A percentile compares a stretch with the other conserved stretches of the same genome.
Conservation (phyloP, 1,284 basidiomycete species). For the Ceratobasidium sp. region DNA sequence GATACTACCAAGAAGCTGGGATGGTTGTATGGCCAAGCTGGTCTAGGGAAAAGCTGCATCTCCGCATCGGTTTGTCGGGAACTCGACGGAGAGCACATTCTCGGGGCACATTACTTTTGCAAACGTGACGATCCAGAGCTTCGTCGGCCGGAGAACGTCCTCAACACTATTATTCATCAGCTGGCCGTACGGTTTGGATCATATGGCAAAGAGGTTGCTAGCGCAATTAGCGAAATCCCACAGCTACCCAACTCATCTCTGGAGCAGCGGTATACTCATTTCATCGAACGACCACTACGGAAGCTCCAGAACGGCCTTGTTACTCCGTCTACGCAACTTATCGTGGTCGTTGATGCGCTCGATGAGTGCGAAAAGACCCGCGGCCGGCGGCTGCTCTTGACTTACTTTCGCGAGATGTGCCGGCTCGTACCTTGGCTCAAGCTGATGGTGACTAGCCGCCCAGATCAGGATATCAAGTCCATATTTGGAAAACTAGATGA, state of each 20-base stretch:
- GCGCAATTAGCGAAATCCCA: neutral
- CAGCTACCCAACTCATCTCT: slow-evolving; percentile 8
- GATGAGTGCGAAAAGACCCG: slow-evolving; percentile 18
- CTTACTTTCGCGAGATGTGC: slow-evolving; percentile 1
- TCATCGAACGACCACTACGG: slow-evolving; percentile 1
- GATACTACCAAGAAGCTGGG: neutral
- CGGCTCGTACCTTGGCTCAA: slow-evolving; percentile 7
- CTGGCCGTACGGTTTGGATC: neutral
- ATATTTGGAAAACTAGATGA: neutral
- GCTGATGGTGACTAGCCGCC: slow-evolving; percentile 40
- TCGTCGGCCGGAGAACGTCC: neutral
- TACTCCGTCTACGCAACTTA: neutral
- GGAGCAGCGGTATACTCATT: slow-evolving; percentile 2
- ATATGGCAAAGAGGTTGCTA: slow-evolving; percentile 4
- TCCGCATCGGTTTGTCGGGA: neutral
- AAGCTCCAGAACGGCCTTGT: neutral
- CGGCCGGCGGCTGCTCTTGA: neutral
- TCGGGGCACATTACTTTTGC: slow-evolving; percentile 17
- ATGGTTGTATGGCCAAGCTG: slow-evolving; percentile 11
- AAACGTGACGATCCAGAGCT: slow-evolving; percentile 20
- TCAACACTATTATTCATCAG: neutral
- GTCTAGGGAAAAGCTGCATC: slow-evolving; percentile 19
- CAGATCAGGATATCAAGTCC: slow-evolving; percentile 11
- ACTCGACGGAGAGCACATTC: neutral
- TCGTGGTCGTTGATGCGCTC: neutral